Conservation (phyloP, 208 protist species). For the Leishmania tarentolae region DNA sequence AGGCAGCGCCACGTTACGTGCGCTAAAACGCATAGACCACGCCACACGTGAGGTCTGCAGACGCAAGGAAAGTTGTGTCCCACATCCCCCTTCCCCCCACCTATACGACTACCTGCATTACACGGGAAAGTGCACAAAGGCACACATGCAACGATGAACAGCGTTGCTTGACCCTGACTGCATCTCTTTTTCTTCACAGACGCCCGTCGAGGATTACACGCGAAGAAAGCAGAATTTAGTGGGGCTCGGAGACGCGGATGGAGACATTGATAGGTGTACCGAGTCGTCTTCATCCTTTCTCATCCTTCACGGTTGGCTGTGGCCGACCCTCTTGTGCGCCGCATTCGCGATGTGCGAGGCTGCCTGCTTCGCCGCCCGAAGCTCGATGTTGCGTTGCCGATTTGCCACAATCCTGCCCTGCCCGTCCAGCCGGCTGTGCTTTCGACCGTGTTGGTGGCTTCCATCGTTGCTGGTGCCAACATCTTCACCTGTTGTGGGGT, state of each 20-base stretch:
- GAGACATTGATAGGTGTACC: not conserved
- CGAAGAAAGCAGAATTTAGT: not conserved
- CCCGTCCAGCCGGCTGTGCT: slow-evolving; percentile 16
- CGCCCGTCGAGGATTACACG: not conserved
- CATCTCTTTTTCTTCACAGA: not conserved
- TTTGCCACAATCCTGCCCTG: slow-evolving; percentile 67
- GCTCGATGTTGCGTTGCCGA: slow-evolving; percentile 55
- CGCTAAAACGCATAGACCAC: not conserved
- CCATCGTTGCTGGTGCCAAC: not conserved
- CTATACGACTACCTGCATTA: not conserved
- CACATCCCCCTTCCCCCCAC: not conserved
- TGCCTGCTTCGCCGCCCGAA: slow-evolving; percentile 50
- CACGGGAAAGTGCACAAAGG: not conserved
- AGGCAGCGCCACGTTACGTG: not conserved
- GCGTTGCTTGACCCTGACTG: not conserved
- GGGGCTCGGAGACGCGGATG: not conserved
- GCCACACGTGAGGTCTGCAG: not conserved
- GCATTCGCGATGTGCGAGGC: slow-evolving; percentile 46
- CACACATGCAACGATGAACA: not conserved
- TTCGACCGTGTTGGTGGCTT: slow-evolving; percentile 13
- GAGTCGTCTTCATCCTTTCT: not conserved
- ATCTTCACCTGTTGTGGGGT: not conserved
- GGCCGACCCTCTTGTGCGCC: slow-evolving; percentile 16
- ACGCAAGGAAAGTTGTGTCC: not conserved
- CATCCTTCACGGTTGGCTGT: not conserved